Evolutionary conservation across 345 rosid genomes (phyloP).

Genomic region (Pseudoturritis turrita): DNA sequence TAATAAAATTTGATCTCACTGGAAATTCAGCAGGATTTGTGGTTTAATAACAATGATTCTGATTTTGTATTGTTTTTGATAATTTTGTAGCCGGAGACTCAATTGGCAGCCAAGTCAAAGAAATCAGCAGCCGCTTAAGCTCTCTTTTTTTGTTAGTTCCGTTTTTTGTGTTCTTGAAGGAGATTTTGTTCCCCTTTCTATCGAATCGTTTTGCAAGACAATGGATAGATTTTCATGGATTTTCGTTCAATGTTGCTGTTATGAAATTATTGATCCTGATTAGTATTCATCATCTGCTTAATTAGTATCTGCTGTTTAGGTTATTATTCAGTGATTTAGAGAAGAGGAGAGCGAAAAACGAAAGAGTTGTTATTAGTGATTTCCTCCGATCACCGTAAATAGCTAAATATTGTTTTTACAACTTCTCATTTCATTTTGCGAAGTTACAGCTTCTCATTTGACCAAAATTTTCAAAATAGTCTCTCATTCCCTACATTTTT

Average conservation of each 20-base stretch:
- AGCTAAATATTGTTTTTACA: too few relatives aligned
- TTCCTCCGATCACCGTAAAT: too few relatives aligned
- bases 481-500: background rate
- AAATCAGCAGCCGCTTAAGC: conserved; percentile 42
- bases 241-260: background rate
- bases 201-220: conserved; percentile 7
- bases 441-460: too few relatives aligned
- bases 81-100: conserved; percentile 70
- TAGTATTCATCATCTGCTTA: background rate
- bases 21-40: fast-evolving
- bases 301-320: too few relatives aligned
- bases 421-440: too few relatives aligned
- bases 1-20: conserved; percentile 10
- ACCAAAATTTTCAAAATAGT: too few relatives aligned
- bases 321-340: background rate
- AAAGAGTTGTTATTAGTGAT: too few relatives aligned
- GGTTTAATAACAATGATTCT: background rate
- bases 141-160: background rate
- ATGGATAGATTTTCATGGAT: background rate
- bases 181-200: conserved; percentile 19
- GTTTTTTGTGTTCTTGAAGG: conserved; percentile 1
- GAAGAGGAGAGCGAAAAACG: background rate
- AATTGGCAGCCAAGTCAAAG: conserved; percentile 76
- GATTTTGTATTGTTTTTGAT: background rate
- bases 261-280: background rate